Percentiles rank a stretch among this genome's conserved stretches.
Evolutionary conservation across 116 monocot genomes (phyloP).

Genomic region (Iris pallida): DNA sequence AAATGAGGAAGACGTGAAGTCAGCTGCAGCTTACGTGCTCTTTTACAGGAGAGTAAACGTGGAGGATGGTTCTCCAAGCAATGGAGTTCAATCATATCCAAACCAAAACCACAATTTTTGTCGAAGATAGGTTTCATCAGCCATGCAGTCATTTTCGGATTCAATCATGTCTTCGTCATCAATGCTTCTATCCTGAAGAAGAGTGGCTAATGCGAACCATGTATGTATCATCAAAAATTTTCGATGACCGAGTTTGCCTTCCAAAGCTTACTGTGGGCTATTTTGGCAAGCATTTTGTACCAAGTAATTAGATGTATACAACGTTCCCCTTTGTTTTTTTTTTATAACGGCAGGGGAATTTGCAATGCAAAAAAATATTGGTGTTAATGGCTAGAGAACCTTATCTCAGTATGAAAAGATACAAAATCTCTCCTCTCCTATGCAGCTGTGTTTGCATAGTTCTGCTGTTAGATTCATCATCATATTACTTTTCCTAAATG

Average conservation of each 20-base stretch:
- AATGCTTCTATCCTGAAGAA: not conserved
- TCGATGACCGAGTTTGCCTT: too few relatives aligned
- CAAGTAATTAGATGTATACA: not conserved
- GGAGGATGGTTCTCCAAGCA: conserved; percentile 37
- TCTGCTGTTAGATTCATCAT: too few relatives aligned
- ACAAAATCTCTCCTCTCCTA: too few relatives aligned
- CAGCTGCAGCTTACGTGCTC: conserved; percentile 91
- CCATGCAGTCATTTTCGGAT: too few relatives aligned
- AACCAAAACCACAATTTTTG: conserved; percentile 28
- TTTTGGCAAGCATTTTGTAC: not conserved
- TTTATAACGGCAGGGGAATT: not conserved
- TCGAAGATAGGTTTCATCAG: conserved; percentile 22
- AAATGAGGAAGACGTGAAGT: conserved; percentile 92
- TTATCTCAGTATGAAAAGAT: too few relatives aligned
- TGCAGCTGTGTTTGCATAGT: too few relatives aligned
- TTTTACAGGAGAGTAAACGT: conserved; percentile 80
- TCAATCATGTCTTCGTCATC: not conserved
- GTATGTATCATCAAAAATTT: not conserved
- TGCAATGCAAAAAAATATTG: too few relatives aligned
- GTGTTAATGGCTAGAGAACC: too few relatives aligned
- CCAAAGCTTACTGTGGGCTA: too few relatives aligned
- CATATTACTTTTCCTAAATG: too few relatives aligned
- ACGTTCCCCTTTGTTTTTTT: not conserved
- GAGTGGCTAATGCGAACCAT: not conserved
- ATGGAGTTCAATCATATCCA: conserved; percentile 42